Evolutionary conservation across 2,329 filamentous ascomycete genomes (phyloP).

Genomic region (Verticillium dahliae): DNA sequence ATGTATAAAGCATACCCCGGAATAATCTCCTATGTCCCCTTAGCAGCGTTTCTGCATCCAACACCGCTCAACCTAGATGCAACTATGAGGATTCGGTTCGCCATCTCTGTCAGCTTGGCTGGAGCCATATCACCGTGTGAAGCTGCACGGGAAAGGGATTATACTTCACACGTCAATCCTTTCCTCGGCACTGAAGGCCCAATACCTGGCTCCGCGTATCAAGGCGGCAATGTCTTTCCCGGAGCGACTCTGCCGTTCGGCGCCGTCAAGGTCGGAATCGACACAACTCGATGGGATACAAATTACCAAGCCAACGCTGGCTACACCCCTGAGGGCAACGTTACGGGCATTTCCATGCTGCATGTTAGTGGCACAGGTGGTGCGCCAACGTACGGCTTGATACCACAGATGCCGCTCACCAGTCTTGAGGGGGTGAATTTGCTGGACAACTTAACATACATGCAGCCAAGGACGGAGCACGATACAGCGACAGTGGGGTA

Average conservation of each 20-base stretch:
- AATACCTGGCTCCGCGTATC: slow-evolving; percentile 32
- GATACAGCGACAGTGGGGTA: slow-evolving; percentile 45
- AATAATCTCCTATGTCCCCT: too few species aligned
- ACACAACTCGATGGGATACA: slow-evolving; percentile 21
- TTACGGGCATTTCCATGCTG: slow-evolving; percentile 45
- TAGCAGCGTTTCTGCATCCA: too few species aligned
- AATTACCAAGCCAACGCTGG: slow-evolving; percentile 24
- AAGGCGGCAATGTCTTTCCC: slow-evolving; percentile 36
- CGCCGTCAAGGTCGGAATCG: slow-evolving; percentile 36
- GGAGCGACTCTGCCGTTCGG: slow-evolving; percentile 36
- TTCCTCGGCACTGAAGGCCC: slow-evolving; percentile 43
- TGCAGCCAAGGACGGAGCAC: slow-evolving; percentile 28
- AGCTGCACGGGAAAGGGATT: background rate
- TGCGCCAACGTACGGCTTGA: slow-evolving; percentile 50
- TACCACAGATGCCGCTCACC: slow-evolving; percentile 39
- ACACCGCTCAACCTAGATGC: too few species aligned
- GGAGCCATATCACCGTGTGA: too few species aligned
- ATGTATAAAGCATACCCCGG: too few species aligned
- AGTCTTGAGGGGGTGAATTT: slow-evolving; percentile 33
- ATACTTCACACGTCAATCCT: slow-evolving; percentile 30
- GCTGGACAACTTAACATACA: slow-evolving; percentile 41
- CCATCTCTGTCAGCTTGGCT: too few species aligned
- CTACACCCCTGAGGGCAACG: slow-evolving; percentile 32
- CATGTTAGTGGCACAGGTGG: slow-evolving; percentile 53
- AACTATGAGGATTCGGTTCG: too few species aligned